Evolutionary conservation across 2,329 filamentous ascomycete genomes (phyloP).

Genomic region (Colletotrichum tanaceti): DNA sequence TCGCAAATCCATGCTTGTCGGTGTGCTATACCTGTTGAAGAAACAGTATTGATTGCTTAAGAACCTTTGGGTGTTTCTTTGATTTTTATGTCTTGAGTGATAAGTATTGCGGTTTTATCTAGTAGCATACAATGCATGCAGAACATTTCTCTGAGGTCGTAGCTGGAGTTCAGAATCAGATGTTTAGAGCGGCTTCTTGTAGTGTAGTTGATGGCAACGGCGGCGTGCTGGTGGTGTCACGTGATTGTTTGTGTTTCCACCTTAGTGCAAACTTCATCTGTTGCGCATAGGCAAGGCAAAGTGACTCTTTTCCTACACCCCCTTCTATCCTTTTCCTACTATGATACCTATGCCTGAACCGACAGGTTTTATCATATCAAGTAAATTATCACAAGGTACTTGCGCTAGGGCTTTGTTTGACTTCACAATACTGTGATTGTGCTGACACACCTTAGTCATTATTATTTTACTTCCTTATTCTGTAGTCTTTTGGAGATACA

Average conservation of each 20-base stretch:
- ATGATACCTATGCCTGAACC: not conserved
- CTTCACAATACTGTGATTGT: not conserved
- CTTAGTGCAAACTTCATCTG: constrained; percentile 7
- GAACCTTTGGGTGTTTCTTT: not conserved
- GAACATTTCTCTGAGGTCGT: not conserved
- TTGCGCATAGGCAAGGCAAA: too few species aligned
- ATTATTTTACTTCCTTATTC: not conserved
- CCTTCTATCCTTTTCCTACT: not conserved
- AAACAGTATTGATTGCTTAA: not conserved
- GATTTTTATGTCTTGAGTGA: not conserved
- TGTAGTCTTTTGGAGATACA: not conserved
- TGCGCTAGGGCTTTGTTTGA: too few species aligned
- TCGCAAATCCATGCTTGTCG: not conserved
- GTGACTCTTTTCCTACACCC: not conserved
- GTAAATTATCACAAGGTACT: not conserved
- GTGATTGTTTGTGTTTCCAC: constrained; percentile 4
- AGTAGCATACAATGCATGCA: not conserved
- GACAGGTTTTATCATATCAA: not conserved
- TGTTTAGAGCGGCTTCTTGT: not conserved
- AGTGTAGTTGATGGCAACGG: not conserved
- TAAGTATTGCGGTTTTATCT: not conserved
- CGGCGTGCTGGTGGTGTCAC: not conserved
- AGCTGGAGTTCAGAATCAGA: not conserved
- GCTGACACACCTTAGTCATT: constrained; percentile 8
- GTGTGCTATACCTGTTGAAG: not conserved